A percentile compares a stretch with the other conserved stretches of the same genome.
Evolutionary conservation across 257 asterid genomes (phyloP).

Genomic region (Forsythia suspensa): DNA sequence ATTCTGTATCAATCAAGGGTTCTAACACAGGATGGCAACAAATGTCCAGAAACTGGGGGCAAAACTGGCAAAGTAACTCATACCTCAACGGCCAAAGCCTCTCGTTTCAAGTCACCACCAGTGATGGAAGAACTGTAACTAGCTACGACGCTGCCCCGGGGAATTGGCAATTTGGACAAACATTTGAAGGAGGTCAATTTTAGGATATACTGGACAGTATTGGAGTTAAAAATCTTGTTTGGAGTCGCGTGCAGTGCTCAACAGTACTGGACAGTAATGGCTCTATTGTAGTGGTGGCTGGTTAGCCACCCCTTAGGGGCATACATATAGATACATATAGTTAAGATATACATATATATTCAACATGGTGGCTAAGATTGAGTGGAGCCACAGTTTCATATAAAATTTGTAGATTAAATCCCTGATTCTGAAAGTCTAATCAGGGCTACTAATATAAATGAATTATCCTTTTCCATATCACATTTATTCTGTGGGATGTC

Average conservation of each 20-base stretch:
- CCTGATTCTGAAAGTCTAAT: constrained; percentile 25
- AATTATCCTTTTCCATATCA: not conserved
- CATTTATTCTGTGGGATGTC: not conserved
- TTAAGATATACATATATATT: not conserved
- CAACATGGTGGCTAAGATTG: constrained; percentile 16
- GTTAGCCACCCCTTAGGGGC: constrained; percentile 45
- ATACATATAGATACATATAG: constrained; percentile 2
- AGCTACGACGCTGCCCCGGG: constrained; percentile 61
- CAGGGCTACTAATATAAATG: constrained; percentile 10
- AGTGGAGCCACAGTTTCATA: constrained; percentile 18
- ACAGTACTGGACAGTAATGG: constrained; percentile 7
- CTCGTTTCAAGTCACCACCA: constrained; percentile 77
- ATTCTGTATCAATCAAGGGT: constrained; percentile 72
- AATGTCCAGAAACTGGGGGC: constrained; percentile 95
- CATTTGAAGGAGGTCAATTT: constrained; percentile 71
- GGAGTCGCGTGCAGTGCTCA: not conserved
- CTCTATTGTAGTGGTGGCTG: constrained; percentile 47
- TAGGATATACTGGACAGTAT: constrained; percentile 17
- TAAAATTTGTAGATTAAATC: constrained; percentile 11
- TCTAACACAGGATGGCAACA: constrained; percentile 82
- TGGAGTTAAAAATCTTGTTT: not conserved
- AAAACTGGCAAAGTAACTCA: constrained; percentile 90
- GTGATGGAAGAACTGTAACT: constrained; percentile 72
- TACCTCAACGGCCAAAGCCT: constrained; percentile 69
- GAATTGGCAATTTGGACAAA: constrained; percentile 81